Conservation (phyloP, 768 basidiomycete species). For the Butyriboletus loyo region DNA sequence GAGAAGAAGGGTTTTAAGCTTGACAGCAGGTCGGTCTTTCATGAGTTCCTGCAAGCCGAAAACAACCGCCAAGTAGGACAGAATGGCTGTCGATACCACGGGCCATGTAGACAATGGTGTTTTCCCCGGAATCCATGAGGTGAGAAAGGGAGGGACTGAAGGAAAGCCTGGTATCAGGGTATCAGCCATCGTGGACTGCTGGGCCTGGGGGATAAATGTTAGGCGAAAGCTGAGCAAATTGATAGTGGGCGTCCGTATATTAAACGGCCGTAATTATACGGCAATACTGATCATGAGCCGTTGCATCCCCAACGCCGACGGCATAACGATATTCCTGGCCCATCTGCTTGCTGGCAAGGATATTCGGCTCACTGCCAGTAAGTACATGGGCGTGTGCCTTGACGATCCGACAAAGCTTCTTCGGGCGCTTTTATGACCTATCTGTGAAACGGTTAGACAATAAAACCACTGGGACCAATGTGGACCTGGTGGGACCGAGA, state of each 20-base stretch:
- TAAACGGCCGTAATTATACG: too few relatives aligned
- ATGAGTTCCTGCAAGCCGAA: slow-evolving; percentile 81
- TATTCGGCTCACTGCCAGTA: too few relatives aligned
- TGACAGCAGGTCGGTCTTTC: slow-evolving; percentile 67
- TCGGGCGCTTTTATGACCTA: too few relatives aligned
- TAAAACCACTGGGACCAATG: too few relatives aligned
- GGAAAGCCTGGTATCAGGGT: not conserved
- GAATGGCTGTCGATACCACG: slow-evolving; percentile 65
- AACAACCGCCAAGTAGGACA: slow-evolving; percentile 77
- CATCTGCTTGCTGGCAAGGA: too few relatives aligned
- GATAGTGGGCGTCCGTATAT: not conserved
- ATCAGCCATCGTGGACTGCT: slow-evolving; percentile 6
- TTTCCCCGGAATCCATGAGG: slow-evolving; percentile 65
- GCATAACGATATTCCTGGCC: too few relatives aligned
- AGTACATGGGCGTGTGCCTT: too few relatives aligned
- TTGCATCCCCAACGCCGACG: too few relatives aligned
- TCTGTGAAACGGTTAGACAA: too few relatives aligned
- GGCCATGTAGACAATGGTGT: slow-evolving; percentile 79
- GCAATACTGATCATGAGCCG: too few relatives aligned
- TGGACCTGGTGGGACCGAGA: too few relatives aligned
- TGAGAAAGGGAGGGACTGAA: slow-evolving; percentile 51
- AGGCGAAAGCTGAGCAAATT: not conserved
- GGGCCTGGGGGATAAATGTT: not conserved
- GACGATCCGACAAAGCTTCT: too few relatives aligned
- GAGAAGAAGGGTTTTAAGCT: slow-evolving; percentile 76